Percentiles rank a stretch among this genome's conserved stretches.
phyloP scores from a whole-genome alignment of 2,329 filamentous ascomycete genomes.

The Aspergillus vadensis region DNA sequence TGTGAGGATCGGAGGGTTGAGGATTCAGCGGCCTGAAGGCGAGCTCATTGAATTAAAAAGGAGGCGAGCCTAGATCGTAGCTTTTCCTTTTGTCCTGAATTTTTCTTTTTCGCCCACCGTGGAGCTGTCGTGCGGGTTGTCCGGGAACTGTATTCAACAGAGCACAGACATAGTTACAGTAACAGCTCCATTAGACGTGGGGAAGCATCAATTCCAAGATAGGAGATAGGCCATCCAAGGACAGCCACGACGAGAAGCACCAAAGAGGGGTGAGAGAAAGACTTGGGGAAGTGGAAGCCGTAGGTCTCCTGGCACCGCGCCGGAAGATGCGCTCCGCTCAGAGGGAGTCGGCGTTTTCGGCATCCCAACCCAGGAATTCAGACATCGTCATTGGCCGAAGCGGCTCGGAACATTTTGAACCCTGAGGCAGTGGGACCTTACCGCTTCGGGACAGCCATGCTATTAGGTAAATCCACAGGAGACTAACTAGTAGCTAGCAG shows the following conservation, averaged over 20 bases:
- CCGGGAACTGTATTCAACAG: conserved; percentile 16
- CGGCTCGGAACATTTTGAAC: conserved; percentile 22
- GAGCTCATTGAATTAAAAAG: conserved; percentile 20
- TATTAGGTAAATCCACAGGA: not conserved
- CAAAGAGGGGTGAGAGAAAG: not conserved
- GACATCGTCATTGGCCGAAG: conserved; percentile 28
- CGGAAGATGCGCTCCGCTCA: conserved; percentile 13
- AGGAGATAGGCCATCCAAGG: conserved; percentile 5
- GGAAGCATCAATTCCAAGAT: not conserved
- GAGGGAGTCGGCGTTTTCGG: conserved; percentile 35
- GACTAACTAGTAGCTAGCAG: not conserved
- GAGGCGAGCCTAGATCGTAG: conserved; percentile 12
- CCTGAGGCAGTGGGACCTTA: conserved; percentile 18
- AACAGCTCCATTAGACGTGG: conserved; percentile 16
- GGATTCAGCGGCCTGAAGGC: not conserved
- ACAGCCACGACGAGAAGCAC: not conserved
- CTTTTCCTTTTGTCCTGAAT: conserved; percentile 13
- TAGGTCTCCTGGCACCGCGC: conserved; percentile 18
- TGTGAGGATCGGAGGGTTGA: not conserved
- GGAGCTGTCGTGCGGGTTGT: conserved; percentile 14
- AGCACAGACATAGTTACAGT: conserved; percentile 18
- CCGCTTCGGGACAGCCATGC: conserved; percentile 20
- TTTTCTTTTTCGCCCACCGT: conserved; percentile 3
- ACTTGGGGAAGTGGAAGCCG: not conserved
- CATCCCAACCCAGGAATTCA: conserved; percentile 21